These are phyloP conservation scores for Ogataea hybrid DNA, from an alignment of 1,139 yeast species.

Conservation along the genomic window DNA sequence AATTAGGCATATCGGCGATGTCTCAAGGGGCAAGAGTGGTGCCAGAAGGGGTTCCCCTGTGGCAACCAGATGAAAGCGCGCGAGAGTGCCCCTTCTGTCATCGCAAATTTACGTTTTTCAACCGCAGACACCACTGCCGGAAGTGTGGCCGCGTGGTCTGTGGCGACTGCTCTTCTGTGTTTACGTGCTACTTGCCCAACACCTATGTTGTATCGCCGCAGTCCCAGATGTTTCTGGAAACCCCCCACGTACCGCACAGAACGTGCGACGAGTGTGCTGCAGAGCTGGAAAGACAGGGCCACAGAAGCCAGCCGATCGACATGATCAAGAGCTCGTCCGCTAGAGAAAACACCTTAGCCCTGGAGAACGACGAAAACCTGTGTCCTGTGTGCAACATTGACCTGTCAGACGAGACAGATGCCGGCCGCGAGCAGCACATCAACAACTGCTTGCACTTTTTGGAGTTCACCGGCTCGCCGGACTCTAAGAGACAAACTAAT, in stretches of 20 bases:
- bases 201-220: slow-evolving; percentile 49
- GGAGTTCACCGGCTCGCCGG: slow-evolving; percentile 66
- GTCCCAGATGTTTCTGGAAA: slow-evolving; percentile 44
- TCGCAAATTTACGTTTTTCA: slow-evolving; percentile 56
- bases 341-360: slow-evolving; percentile 16
- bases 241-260: slow-evolving; percentile 51
- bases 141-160: slow-evolving; percentile 81
- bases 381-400: slow-evolving; percentile 59
- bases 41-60: slow-evolving; percentile 42
- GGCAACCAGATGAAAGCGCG: slow-evolving; percentile 79
- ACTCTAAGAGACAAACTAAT: slow-evolving; percentile 49
- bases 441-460: slow-evolving; percentile 63
- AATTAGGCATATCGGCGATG: slow-evolving; percentile 3
- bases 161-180: slow-evolving; percentile 56
- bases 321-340: slow-evolving; percentile 17
- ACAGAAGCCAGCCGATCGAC: slow-evolving; percentile 45
- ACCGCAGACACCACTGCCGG: slow-evolving; percentile 89
- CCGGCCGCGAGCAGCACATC: slow-evolving; percentile 64
- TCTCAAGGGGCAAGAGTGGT: slow-evolving; percentile 6
- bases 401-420: slow-evolving; percentile 37
- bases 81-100: slow-evolving; percentile 63
- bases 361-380: slow-evolving; percentile 35
- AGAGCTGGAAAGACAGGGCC: slow-evolving; percentile 40
- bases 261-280: slow-evolving; percentile 74
- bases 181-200: slow-evolving; percentile 43